Conservation (phyloP, 2,329 filamentous ascomycete genomes). For the Fusarium palustre region DNA sequence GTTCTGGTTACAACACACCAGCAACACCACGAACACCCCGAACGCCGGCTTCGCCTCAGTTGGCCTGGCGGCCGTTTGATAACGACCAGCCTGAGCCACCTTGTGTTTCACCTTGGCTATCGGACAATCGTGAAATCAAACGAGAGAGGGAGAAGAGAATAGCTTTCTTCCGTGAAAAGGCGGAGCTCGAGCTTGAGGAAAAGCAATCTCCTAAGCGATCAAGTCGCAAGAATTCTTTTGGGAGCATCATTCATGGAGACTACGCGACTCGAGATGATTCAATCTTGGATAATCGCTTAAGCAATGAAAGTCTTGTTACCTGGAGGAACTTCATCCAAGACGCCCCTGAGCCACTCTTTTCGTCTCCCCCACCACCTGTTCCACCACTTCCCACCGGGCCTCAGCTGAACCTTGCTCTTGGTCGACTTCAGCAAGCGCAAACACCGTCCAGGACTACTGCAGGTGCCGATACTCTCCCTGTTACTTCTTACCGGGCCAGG, state of each 20-base stretch:
- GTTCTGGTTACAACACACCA: constrained; percentile 33
- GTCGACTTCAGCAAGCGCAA: constrained; percentile 17
- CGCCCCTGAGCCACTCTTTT: constrained; percentile 41
- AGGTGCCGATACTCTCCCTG: background rate
- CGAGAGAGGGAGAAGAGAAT: constrained; percentile 34
- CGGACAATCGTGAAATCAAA: constrained; percentile 34
- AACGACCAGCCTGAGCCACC: constrained; percentile 36
- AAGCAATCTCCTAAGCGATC: constrained; percentile 15
- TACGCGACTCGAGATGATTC: constrained; percentile 6
- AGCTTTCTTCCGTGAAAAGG: constrained; percentile 43
- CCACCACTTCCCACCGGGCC: constrained; percentile 44
- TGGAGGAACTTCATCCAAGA: constrained; percentile 44
- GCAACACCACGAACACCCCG: constrained; percentile 36
- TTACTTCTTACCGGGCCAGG: constrained; percentile 39
- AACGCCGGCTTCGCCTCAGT: constrained; percentile 37
- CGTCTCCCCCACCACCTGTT: constrained; percentile 44
- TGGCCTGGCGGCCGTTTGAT: constrained; percentile 47
- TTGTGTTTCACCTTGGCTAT: constrained; percentile 42
- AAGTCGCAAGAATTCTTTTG: constrained; percentile 26
- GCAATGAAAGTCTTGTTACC: constrained; percentile 42
- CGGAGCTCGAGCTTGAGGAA: constrained; percentile 23
- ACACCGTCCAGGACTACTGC: constrained; percentile 11
- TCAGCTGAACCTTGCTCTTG: constrained; percentile 28
- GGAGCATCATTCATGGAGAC: constrained; percentile 24
- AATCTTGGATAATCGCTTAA: constrained; percentile 21